Conservation (phyloP, 2,329 filamentous ascomycete species). For the Elsinoe ampelina region DNA sequence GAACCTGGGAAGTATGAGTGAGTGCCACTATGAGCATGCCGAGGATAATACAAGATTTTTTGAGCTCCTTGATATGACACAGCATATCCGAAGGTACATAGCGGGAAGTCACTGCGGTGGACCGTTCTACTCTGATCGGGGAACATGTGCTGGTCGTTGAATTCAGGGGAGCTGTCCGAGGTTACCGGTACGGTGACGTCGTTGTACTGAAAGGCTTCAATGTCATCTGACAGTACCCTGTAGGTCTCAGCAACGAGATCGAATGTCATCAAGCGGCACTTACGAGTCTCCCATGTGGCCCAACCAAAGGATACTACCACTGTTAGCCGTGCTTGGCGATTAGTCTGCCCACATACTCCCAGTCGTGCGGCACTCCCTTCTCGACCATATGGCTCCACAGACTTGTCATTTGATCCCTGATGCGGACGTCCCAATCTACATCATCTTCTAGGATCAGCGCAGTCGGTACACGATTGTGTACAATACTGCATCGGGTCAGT, state of each 20-base stretch:
- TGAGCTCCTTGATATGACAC: neutral
- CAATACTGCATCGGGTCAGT: conserved; percentile 28
- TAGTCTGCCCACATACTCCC: neutral
- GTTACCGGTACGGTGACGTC: neutral
- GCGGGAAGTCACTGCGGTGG: neutral
- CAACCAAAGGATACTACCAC: neutral
- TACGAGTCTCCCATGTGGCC: conserved; percentile 2
- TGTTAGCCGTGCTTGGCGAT: neutral
- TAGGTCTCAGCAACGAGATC: neutral
- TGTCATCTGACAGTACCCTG: neutral
- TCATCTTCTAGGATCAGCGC: conserved; percentile 39
- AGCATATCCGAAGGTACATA: neutral
- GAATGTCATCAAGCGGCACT: neutral
- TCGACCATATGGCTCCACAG: neutral
- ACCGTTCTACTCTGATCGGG: neutral
- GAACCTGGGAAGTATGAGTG: neutral
- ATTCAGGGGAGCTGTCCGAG: neutral
- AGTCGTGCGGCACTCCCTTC: neutral
- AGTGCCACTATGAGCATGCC: neutral
- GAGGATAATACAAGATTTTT: neutral
- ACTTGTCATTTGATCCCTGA: conserved; percentile 29
- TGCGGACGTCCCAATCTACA: conserved; percentile 37
- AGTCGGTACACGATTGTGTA: conserved; percentile 28
- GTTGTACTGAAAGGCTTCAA: neutral
- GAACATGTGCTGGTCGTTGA: neutral